Evolutionary conservation across 179 eudicot genomes (phyloP).

Genomic region (Spergularia azorica): DNA sequence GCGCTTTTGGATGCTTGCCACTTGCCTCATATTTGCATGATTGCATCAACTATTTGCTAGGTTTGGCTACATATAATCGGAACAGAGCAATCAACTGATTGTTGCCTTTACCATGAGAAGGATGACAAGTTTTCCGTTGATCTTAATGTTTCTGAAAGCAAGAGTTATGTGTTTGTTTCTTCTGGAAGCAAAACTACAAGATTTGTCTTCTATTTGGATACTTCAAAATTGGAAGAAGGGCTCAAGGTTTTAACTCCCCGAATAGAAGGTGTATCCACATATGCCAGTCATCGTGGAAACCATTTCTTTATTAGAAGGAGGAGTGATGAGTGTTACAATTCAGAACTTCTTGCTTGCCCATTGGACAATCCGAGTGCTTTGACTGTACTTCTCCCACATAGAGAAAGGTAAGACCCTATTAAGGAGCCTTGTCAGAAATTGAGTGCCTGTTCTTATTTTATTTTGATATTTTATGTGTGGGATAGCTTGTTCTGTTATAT

Average conservation of each 20-base stretch:
- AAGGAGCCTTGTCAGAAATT: neutral
- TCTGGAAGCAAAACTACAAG: slow-evolving; percentile 83
- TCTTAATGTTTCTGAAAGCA: slow-evolving; percentile 80
- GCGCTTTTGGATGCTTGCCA: no score
- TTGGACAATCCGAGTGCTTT: slow-evolving; percentile 61
- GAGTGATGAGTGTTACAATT: slow-evolving; percentile 79
- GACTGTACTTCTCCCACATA: slow-evolving; percentile 67
- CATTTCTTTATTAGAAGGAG: slow-evolving; percentile 79
- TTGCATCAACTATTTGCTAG: slow-evolving; percentile 31
- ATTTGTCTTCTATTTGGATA: slow-evolving; percentile 69
- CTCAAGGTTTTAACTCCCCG: slow-evolving; percentile 76
- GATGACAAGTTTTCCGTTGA: slow-evolving; percentile 74
- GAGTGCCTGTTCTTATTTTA: neutral
- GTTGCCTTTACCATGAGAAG: slow-evolving; percentile 85
- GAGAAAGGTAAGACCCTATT: slow-evolving; percentile 58
- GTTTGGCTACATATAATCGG: slow-evolving; percentile 89
- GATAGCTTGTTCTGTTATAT: no score
- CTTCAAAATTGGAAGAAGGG: slow-evolving; percentile 54
- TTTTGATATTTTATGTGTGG: no score
- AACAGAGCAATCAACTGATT: slow-evolving; percentile 63
- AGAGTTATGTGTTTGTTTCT: slow-evolving; percentile 68
- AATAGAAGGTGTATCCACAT: slow-evolving; percentile 71
- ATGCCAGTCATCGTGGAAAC: slow-evolving; percentile 82
- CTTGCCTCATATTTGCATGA: no score
- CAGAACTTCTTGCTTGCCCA: slow-evolving; percentile 88